A percentile compares a stretch with the other conserved stretches of the same genome.
phyloP scores from a whole-genome alignment of 371 early-diverging fungal species.

The Synchytrium microbalum region DNA sequence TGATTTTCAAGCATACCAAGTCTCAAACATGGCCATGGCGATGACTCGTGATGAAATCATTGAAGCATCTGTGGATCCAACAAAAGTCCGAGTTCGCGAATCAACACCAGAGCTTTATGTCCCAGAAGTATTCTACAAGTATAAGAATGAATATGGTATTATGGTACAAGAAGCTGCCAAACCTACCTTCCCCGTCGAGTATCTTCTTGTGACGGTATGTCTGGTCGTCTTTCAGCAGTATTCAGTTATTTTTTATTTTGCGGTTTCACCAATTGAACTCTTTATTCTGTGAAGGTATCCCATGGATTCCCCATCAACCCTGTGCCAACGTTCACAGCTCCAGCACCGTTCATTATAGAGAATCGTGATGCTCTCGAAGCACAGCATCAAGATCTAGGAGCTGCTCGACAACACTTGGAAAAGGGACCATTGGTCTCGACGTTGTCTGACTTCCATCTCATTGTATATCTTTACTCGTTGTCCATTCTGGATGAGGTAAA shows the following conservation, averaged over 20 bases:
- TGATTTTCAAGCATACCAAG: slow-evolving; percentile 85
- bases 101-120: slow-evolving; percentile 72
- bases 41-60: slow-evolving; percentile 90
- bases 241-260: neutral
- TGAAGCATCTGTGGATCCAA: slow-evolving; percentile 82
- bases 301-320: slow-evolving; percentile 87
- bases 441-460: slow-evolving; percentile 75
- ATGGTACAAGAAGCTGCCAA: slow-evolving; percentile 71
- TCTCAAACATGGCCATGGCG: slow-evolving; percentile 85
- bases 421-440: slow-evolving; percentile 32
- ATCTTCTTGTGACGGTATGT: slow-evolving; percentile 85
- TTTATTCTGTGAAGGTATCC: slow-evolving; percentile 53
- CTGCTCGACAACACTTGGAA: slow-evolving; percentile 34
- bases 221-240: slow-evolving; percentile 1
- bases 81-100: slow-evolving; percentile 78
- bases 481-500: slow-evolving; percentile 29
- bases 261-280: neutral
- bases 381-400: slow-evolving; percentile 20
- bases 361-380: slow-evolving; percentile 46
- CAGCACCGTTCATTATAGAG: slow-evolving; percentile 57
- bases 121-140: slow-evolving; percentile 93
- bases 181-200: slow-evolving; percentile 94
- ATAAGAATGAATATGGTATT: slow-evolving; percentile 86
- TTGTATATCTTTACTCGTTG: slow-evolving; percentile 51
- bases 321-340: slow-evolving; percentile 60